Percentiles rank a stretch among this genome's conserved stretches.
Evolutionary conservation across 352 stramenopile genomes (phyloP).

Genomic region (Pythium brachiatum): DNA sequence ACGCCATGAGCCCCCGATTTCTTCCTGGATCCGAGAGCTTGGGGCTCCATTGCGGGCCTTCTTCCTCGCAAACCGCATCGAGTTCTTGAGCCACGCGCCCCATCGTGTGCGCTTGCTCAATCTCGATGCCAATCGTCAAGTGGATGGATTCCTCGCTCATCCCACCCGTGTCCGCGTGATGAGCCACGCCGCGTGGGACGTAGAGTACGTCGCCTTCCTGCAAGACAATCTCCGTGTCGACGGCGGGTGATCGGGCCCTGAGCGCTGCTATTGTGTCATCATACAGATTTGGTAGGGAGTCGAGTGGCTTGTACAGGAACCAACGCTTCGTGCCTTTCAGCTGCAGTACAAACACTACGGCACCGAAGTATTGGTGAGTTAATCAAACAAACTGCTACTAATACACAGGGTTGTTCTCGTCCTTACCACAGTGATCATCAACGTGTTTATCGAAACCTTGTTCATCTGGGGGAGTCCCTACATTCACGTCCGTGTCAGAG

Average conservation of each 20-base stretch:
- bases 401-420: too few relatives aligned
- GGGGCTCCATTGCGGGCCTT: background rate
- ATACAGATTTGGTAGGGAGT: constrained; percentile 26
- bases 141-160: constrained; percentile 31
- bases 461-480: constrained; percentile 32
- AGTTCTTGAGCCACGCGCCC: constrained; percentile 6
- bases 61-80: background rate
- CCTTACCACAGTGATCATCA: constrained; percentile 36
- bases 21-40: background rate
- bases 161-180: constrained; percentile 30
- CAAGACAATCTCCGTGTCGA: constrained; percentile 12
- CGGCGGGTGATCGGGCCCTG: background rate
- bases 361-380: background rate
- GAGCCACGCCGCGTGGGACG: constrained; percentile 31
- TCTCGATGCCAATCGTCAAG: constrained; percentile 35
- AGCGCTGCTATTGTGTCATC: constrained; percentile 12
- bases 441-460: constrained; percentile 34
- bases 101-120: constrained; percentile 27
- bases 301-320: constrained; percentile 21
- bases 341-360: constrained; percentile 34
- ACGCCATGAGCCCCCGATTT: constrained; percentile 28
- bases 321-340: constrained; percentile 33
- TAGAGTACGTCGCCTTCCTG: constrained; percentile 32
- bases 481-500: background rate
- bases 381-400: background rate